Evolutionary conservation across 208 protist species (phyloP), one percentile per base, ranked within the genome.

Genomic region (Leishmania turanica): DNA sequence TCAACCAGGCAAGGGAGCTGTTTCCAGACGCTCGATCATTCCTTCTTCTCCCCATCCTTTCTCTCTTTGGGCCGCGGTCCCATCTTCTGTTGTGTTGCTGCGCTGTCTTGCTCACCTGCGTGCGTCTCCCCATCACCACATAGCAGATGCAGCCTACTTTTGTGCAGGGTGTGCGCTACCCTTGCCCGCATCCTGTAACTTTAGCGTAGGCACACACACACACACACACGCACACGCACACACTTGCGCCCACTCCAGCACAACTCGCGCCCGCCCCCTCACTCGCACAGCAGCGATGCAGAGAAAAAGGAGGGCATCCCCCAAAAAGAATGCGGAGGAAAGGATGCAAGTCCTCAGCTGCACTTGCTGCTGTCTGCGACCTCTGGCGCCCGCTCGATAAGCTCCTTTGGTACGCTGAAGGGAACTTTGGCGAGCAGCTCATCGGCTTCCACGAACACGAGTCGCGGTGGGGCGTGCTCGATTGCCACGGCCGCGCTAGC

Each of bases 381-480:
- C 5, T 54, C 65, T 17, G 47, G 75, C 72, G 49, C 73, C 5
- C 60, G 75, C 40, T 85, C 82, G 53, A 97, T 82, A n/a, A 97
- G 64, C 54, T 93, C 91, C 77, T 92, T 91, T n/a, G 86, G 89
- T 34, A 97, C 88, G 9, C 80, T 88, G 76, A 96, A 97, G n/a
- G 92, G 85, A 40, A 97, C 84, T 72, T 90, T 91, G n/a, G 87
- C 85, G 11, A 96, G 40, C 13, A 90, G 79, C 64, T 95, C 88
- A 72, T 92, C 89, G 15, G 79, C 89, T 83, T 91, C 90, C 66
- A 95, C 90, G 80, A 97, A 96, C 24, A 96, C 86, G 5, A 93
- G 76, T 4, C 73, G 81, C 0, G 88, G 73, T 11, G 62, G 72
- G 9, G 53, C 49, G 27, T 76, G 58, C 42, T 66, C n/a, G 19